Conservation (phyloP, 1,284 basidiomycete species). For the Cystobasidium slooffiae region DNA sequence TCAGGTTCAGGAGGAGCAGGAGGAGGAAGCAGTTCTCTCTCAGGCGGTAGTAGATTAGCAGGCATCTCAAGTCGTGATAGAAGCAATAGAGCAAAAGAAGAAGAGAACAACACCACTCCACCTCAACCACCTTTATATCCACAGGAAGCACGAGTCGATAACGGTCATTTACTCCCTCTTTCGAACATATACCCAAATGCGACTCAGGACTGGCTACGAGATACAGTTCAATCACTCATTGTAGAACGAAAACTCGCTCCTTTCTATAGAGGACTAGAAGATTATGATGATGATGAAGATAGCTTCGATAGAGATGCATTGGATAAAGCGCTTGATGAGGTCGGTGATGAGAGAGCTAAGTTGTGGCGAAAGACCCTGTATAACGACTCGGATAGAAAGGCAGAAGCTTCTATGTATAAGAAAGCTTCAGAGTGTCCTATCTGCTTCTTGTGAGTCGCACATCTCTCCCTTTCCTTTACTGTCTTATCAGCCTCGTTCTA, state of each 20-base stretch:
- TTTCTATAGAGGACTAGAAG: conserved; percentile 93
- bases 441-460: conserved; percentile 84
- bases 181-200: conserved; percentile 74
- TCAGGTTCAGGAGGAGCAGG: conserved; percentile 3
- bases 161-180: conserved; percentile 80
- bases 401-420: conserved; percentile 67
- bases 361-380: conserved; percentile 24
- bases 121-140: conserved; percentile 59
- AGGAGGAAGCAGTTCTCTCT: neutral
- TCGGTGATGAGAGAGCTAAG: conserved; percentile 40
- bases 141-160: conserved; percentile 64
- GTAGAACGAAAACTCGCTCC: conserved; percentile 85
- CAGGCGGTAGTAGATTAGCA: conserved; percentile 13
- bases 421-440: conserved; percentile 97
- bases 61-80: neutral
- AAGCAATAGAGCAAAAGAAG: conserved; percentile 8
- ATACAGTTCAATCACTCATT: conserved; percentile 83
- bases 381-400: conserved; percentile 47
- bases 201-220: conserved; percentile 84
- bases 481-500: neutral
- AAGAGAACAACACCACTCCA: conserved; percentile 4
- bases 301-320: conserved; percentile 66
- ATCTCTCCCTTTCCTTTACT: neutral
- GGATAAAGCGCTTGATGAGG: conserved; percentile 44
- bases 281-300: conserved; percentile 77